Evolutionary conservation across 2,329 filamentous ascomycete genomes (phyloP).

Genomic region (Penicillium expansum): DNA sequence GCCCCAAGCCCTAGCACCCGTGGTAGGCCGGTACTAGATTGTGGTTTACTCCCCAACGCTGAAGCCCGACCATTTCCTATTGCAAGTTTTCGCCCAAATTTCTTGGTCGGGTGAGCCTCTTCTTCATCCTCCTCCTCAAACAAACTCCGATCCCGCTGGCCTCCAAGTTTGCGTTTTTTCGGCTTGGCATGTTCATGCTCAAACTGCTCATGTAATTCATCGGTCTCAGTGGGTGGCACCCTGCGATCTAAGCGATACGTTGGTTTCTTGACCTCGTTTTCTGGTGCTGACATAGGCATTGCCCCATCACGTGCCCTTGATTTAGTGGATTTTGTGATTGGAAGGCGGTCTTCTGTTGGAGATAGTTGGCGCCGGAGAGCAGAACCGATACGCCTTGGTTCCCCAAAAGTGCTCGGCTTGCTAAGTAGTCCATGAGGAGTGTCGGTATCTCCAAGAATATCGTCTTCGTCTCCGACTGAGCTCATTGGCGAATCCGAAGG

Average conservation of each 20-base stretch:
- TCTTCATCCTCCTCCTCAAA: conserved; percentile 62
- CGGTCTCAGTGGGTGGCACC: conserved; percentile 16
- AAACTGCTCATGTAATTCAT: conserved; percentile 20
- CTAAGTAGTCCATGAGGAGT: neutral
- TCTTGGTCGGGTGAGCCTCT: conserved; percentile 18
- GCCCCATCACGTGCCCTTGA: conserved; percentile 4
- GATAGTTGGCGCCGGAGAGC: conserved; percentile 2
- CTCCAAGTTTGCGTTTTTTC: conserved; percentile 71
- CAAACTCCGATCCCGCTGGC: conserved; percentile 60
- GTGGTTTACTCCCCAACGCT: conserved; percentile 16
- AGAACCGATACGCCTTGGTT: conserved; percentile 1
- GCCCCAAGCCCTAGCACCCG: conserved; percentile 39
- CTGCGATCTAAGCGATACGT: conserved; percentile 3
- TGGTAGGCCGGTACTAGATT: conserved; percentile 8
- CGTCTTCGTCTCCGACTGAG: conserved; percentile 29
- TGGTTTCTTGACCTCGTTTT: conserved; percentile 7
- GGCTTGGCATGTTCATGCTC: conserved; percentile 45
- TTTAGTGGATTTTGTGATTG: conserved; percentile 8
- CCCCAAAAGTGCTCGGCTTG: neutral
- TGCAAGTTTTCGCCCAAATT: conserved; percentile 28
- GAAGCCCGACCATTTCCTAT: conserved; percentile 23
- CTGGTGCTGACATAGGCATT: neutral
- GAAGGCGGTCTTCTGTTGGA: conserved; percentile 1
- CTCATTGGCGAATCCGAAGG: conserved; percentile 41
- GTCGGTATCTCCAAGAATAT: conserved; percentile 15